These are phyloP conservation scores for Ganoderma sinense DNA, from an alignment of 1,284 basidiomycete genomes.

Conservation along the genomic window DNA sequence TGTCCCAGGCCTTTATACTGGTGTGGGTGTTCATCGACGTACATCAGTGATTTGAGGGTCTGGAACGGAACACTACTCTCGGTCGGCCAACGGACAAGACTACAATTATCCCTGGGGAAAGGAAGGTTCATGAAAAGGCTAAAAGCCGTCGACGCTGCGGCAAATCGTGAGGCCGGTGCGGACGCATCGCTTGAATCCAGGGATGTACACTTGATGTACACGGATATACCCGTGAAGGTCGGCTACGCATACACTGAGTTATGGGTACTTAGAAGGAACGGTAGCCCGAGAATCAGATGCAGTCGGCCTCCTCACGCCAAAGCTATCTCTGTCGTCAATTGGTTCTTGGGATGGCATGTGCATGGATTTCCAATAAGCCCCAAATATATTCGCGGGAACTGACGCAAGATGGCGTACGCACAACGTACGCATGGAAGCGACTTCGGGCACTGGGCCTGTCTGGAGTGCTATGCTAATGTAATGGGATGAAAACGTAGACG, in stretches of 20 bases:
- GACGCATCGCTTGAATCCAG: neutral
- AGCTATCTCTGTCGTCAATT: neutral
- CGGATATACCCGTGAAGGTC: neutral
- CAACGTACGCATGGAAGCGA: neutral
- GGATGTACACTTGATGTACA: neutral
- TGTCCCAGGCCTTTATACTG: neutral
- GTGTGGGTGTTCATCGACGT: neutral
- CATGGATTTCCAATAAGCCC: neutral
- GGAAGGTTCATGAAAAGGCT: neutral
- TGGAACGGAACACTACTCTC: no score
- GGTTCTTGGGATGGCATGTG: neutral
- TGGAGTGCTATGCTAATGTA: no score
- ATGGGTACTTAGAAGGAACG: neutral
- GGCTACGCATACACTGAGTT: neutral
- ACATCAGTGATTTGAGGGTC: neutral
- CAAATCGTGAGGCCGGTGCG: neutral
- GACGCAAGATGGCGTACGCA: neutral
- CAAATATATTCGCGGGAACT: neutral
- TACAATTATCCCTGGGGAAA: neutral
- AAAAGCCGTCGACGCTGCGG: neutral
- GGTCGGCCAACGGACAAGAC: no score
- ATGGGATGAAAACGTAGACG: neutral
- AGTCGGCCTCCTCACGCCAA: neutral
- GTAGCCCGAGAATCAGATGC: neutral
- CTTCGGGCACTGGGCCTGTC: no score